Evolutionary conservation across 2,329 filamentous ascomycete genomes (phyloP), one percentile per base, ranked within the genome.

Genomic region (Aspergillus sp.): DNA sequence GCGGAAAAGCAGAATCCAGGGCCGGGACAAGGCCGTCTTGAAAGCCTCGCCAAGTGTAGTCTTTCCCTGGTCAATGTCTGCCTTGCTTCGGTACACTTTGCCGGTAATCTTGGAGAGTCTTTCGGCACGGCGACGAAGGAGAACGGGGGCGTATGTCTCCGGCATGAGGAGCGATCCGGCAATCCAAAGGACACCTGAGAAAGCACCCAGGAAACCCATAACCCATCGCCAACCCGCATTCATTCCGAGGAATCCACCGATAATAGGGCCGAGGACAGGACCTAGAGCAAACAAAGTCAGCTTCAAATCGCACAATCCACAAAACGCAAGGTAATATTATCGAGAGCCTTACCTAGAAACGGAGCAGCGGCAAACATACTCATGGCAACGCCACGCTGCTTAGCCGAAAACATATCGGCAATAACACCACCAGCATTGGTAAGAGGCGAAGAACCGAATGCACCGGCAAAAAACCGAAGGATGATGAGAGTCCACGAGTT

Each of bases 201-300:
- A 87, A 59, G 86, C 84, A 51, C 83, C 80, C 67, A 86, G 80
- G 49, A 89, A 72, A 1, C 85, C 86, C 70, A 84, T 79, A 21
- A 90, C 83, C 88, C 88, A 90, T 65, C 86, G 78, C 89, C 88
- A 90, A 15, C 86, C 87, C 14, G 80, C 81, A 2, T 80, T 78
- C 69, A 86, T 80, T 9, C 85, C 84, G 1, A 90, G 75, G 70
- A 90, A 91, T 2, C 87, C 87, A 61, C 86, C 86, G 6, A 83
- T 82, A 46, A 90, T 85, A 1, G 89, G 89, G 0, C 88, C 86
- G 68, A 76, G 84, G 55, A 74, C 82, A 0, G 88, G 86, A 1
- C 87, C 64, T 62, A 27, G 1, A 45, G 35, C 17, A 23, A n/a
- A 39, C 17, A 14, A 45, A 17, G 39, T 59, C 52, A 59, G 56